phyloP scores from a whole-genome alignment of 805 yeast genomes.

The Ogataea philodendri region DNA sequence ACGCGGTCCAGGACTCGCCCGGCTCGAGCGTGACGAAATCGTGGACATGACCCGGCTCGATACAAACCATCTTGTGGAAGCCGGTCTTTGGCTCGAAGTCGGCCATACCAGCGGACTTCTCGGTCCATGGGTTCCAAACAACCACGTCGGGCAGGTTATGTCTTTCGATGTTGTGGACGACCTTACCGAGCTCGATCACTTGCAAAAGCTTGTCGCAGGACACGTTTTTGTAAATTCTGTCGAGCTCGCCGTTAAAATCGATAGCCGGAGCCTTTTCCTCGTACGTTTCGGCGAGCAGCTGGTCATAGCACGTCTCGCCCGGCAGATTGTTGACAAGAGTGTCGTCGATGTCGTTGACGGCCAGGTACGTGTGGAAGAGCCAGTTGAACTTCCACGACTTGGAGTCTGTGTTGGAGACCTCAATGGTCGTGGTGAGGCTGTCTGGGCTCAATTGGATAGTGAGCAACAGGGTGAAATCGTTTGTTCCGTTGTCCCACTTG shows the following conservation, averaged over 20 bases:
- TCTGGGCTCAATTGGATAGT: slow-evolving; percentile 62
- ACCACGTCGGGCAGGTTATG: slow-evolving; percentile 62
- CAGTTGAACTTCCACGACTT: slow-evolving; percentile 81
- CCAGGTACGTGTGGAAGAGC: slow-evolving; percentile 89
- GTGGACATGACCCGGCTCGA: slow-evolving; percentile 89
- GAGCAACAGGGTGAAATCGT: slow-evolving; percentile 75
- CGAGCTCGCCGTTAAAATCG: slow-evolving; percentile 74
- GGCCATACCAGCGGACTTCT: slow-evolving; percentile 75
- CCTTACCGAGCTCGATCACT: slow-evolving; percentile 69
- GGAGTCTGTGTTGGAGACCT: slow-evolving; percentile 68
- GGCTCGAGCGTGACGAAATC: slow-evolving; percentile 62
- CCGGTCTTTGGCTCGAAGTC: slow-evolving; percentile 89
- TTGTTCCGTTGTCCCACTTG: slow-evolving; percentile 52
- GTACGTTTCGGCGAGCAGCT: slow-evolving; percentile 60
- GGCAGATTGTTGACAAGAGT: slow-evolving; percentile 74
- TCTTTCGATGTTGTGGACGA: slow-evolving; percentile 65
- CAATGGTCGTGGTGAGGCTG: slow-evolving; percentile 64
- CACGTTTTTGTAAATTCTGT: slow-evolving; percentile 74
- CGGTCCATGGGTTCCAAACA: slow-evolving; percentile 98
- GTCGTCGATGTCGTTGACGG: slow-evolving; percentile 73
- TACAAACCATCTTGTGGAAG: slow-evolving; percentile 83
- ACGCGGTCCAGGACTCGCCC: slow-evolving; percentile 74
- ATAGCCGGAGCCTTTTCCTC: slow-evolving; percentile 74
- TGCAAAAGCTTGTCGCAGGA: slow-evolving; percentile 54
- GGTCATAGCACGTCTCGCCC: slow-evolving; percentile 73